Percentiles rank a stretch among this genome's conserved stretches.
phyloP scores from a whole-genome alignment of 139 green algal genomes.

The Ulvella scutata region DNA sequence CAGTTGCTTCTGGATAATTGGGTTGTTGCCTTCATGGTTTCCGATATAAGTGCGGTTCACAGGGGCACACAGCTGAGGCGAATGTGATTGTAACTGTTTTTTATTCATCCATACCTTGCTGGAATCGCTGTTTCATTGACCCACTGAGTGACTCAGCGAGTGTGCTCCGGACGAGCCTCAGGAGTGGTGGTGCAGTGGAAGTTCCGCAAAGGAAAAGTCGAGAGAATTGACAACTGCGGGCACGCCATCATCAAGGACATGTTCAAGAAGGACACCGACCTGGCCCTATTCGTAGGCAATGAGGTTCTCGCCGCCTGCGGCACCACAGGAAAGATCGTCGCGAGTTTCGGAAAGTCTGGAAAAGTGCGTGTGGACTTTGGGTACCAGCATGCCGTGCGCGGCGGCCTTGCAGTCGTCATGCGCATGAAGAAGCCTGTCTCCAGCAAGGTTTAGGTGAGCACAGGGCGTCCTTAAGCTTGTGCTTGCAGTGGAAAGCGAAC shows the following conservation, averaged over 20 bases:
- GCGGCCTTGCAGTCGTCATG: neutral
- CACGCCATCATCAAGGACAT: slow-evolving; percentile 61
- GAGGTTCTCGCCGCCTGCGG: slow-evolving; percentile 16
- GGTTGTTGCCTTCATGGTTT: no score
- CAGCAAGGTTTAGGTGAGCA: neutral
- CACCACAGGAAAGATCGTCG: neutral
- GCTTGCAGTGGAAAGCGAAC: no score
- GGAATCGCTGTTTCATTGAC: no score
- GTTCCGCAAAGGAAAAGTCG: slow-evolving; percentile 44
- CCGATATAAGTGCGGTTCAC: no score
- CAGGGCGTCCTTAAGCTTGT: no score
- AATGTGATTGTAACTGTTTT: no score
- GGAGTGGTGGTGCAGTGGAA: slow-evolving; percentile 37
- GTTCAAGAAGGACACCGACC: slow-evolving; percentile 91
- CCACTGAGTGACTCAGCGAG: no score
- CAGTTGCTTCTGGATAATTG: no score
- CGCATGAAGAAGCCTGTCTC: neutral
- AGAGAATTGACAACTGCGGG: slow-evolving; percentile 48
- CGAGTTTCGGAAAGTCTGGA: neutral
- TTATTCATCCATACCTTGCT: no score
- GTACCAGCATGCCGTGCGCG: neutral
- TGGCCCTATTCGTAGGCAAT: slow-evolving; percentile 57
- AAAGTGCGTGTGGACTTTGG: neutral
- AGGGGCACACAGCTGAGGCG: no score
- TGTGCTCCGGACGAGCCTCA: no score